phyloP scores from a whole-genome alignment of 1,284 basidiomycete genomes.

The Malassezia arunalokei region DNA sequence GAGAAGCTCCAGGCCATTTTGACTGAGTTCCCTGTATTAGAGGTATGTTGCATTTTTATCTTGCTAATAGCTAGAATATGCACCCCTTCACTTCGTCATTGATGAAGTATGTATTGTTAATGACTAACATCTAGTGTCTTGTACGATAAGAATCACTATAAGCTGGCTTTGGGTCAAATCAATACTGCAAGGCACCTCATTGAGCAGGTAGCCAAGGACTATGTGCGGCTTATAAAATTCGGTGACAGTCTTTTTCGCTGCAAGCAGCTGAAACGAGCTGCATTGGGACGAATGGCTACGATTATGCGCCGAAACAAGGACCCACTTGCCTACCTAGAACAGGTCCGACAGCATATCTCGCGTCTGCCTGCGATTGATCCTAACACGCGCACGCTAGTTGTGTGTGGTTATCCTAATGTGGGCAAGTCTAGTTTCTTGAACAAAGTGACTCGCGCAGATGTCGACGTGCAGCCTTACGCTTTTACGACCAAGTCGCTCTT shows the following conservation, averaged over 20 bases:
- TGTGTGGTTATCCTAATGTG: conserved; percentile 46
- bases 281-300: conserved; percentile 45
- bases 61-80: conserved; percentile 27
- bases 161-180: conserved; percentile 45
- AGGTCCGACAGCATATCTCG: conserved; percentile 46
- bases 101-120: conserved; percentile 24
- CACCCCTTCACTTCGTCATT: conserved; percentile 44
- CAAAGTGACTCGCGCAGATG: conserved; percentile 45
- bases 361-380: conserved; percentile 45
- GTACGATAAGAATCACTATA: conserved; percentile 47
- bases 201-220: conserved; percentile 46
- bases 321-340: conserved; percentile 44
- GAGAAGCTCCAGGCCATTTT: conserved; percentile 91
- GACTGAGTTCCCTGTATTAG: conserved; percentile 88
- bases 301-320: conserved; percentile 46
- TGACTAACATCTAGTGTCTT: conserved; percentile 24
- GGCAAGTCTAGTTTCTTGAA: conserved; percentile 46
- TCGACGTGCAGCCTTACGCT: conserved; percentile 45
- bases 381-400: conserved; percentile 38
- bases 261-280: conserved; percentile 46
- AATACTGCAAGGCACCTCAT: conserved; percentile 44
- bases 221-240: conserved; percentile 44
- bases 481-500: conserved; percentile 47
- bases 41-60: conserved; percentile 52
- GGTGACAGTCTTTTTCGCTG: conserved; percentile 45